Evolutionary conservation across 768 basidiomycete genomes (phyloP), one percentile per base, ranked within the genome.

Genomic region (Lentinula sp.): DNA sequence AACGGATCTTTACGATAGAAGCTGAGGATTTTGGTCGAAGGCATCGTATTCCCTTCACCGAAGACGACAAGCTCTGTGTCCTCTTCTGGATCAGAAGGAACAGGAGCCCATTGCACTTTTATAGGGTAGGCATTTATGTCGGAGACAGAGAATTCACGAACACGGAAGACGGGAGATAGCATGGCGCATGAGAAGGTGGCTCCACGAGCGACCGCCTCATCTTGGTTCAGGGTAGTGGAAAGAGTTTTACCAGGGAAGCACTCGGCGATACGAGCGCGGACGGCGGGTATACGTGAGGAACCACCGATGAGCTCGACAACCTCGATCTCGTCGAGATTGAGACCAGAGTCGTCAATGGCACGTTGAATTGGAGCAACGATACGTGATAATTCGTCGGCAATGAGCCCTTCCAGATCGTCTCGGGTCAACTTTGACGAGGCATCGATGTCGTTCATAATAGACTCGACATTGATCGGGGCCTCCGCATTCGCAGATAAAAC

Each of bases 121-220:
- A 98, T 86, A 15, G 94, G 87, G 79, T 92, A 97, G 49, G 85
- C 80, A 60, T 87, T 82, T 75, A 92, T 86, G 73, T 99, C 97
- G 71, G 86, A 84, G 62, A 94, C 78, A 69, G 85, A 80, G 81
- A 99, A 99, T 64, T 98, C 95, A 65, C 95, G 90, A 37, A 98
- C 96, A 65, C 93, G 91, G 91, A 98, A 99, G 57, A 95, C 88
- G 67, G 97, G 97, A 36, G 95, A 97, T 65, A 97, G 88, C 81
- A 93, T 93, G 33, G 97, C 96, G 71, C 96, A 98, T 41, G 94
- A 87, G 73, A 99, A 97, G 59, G 97, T 98, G 55, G 95, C 91
- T 45, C 96, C 97, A 49, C 96, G 92, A 8, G 93, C 94, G 67
- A 95, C 82, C 62, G 97, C 95, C 78, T 98, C 97, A 66, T 98